Percentiles rank a stretch among this genome's conserved stretches.
These are phyloP conservation scores for Reticulascus tulasneorum DNA, from an alignment of 2,329 filamentous ascomycete species.

Conservation along the genomic window DNA sequence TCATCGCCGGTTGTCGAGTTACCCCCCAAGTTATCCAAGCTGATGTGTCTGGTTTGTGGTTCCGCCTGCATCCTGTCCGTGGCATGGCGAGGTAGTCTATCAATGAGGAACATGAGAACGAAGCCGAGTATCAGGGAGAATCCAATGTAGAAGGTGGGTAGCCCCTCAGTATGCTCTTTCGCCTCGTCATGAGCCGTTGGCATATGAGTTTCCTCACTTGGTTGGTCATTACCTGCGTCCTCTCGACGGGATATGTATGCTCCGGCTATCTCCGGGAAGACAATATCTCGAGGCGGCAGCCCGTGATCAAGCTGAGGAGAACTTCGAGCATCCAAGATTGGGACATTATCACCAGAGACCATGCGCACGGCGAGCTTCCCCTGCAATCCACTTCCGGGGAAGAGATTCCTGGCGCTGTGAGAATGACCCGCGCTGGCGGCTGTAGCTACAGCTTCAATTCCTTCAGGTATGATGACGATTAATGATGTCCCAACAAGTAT, in stretches of 20 bases:
- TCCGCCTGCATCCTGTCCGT: constrained; percentile 60
- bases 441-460: constrained; percentile 82
- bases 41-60: constrained; percentile 77
- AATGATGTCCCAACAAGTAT: constrained; percentile 92
- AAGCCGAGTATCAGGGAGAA: constrained; percentile 85
- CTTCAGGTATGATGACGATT: constrained; percentile 96
- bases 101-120: constrained; percentile 94
- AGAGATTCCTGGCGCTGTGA: too few relatives aligned
- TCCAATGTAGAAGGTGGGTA: constrained; percentile 75
- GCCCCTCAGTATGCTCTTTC: constrained; percentile 27
- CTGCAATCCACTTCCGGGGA: too few relatives aligned
- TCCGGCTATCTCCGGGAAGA: not conserved
- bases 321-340: not conserved
- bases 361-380: constrained; percentile 3
- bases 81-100: constrained; percentile 74
- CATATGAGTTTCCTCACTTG: constrained; percentile 19
- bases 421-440: constrained; percentile 35
- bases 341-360: constrained; percentile 4
- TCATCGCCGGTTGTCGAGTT: constrained; percentile 46
- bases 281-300: not conserved
- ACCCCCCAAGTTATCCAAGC: constrained; percentile 71
- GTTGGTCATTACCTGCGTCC: constrained; percentile 5
- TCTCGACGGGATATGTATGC: constrained; percentile 6
- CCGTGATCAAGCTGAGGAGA: not conserved
- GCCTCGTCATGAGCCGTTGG: constrained; percentile 28